Evolutionary conservation across 2,329 filamentous ascomycete genomes (phyloP), one percentile per base, ranked within the genome.

Genomic region (Pseudogymnoascus destructans): DNA sequence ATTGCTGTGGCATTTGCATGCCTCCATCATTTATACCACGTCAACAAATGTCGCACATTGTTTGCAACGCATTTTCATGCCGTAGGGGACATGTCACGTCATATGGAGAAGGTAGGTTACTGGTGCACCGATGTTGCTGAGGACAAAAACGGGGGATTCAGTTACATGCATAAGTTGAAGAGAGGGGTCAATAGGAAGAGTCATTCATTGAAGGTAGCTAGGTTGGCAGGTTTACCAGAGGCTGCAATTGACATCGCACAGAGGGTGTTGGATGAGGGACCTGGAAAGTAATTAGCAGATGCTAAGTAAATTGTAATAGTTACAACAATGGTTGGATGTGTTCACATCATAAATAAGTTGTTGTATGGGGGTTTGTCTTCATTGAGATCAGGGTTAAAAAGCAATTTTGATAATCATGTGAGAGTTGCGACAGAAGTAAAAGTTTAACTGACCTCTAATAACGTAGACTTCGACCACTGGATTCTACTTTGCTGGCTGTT

Each of bases 1-100:
- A 80, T 86, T 1, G 93, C 93, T 0, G 86, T 98, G 1, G 89
- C 89, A 0, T 97, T 87, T 70, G 93, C 92, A 1, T 90, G 86
- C 66, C 74, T 98, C 55, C 81, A 92, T 67, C 89, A 97, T 70
- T 75, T 98, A 13, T 85, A 89, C 64, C 77, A 83, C 55, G 75
- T 86, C 19, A 96, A 93, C 69, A 77, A 78, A 68, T 89, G 87
- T 68, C 81, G 93, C 11, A 84, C 86, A 0, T 75, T 98, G 40
- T 98, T 98, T 70, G 93, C 93, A 0, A 97, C 93, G 13, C 93
- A 98, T 71, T 98, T 97, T 67, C 92, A 98, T 70, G 76, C 73
- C 3, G 75, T 98, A 5, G 86, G 86, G 1, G 90, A 95, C 67
- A 80, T 95, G 74, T 88, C 86, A 0, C 25, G 46, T 30, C 23